These are phyloP conservation scores for Cadophora malorum DNA, from an alignment of 2,329 filamentous ascomycete species.

Conservation along the genomic window DNA sequence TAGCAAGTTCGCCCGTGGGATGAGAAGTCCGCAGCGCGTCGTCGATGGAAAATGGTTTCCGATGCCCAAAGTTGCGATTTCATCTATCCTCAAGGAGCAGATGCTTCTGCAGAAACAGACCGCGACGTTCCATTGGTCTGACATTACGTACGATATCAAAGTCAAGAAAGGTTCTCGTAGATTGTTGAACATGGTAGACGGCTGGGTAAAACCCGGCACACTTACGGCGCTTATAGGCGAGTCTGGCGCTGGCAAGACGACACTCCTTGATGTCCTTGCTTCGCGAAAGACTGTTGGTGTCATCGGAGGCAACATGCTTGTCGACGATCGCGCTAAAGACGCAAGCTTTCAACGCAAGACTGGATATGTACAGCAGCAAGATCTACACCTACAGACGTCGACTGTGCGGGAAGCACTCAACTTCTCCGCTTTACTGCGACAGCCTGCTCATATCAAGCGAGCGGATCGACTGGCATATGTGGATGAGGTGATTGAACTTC, in stretches of 20 bases:
- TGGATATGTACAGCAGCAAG: slow-evolving; percentile 75
- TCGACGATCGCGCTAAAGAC: slow-evolving; percentile 71
- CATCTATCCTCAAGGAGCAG: slow-evolving; percentile 28
- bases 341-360: slow-evolving; percentile 89
- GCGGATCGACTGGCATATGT: slow-evolving; percentile 87
- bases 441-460: slow-evolving; percentile 74
- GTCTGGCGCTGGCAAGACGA: slow-evolving; percentile 86
- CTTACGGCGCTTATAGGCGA: slow-evolving; percentile 82
- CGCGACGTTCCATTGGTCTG: slow-evolving; percentile 59
- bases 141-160: slow-evolving; percentile 64
- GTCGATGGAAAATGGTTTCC: slow-evolving; percentile 28
- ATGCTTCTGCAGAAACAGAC: slow-evolving; percentile 49
- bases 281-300: slow-evolving; percentile 89
- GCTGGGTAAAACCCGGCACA: slow-evolving; percentile 93
- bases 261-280: slow-evolving; percentile 84
- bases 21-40: too few species aligned
- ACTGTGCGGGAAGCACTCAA: slow-evolving; percentile 88
- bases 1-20: slow-evolving; percentile 14
- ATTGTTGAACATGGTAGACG: slow-evolving; percentile 85
- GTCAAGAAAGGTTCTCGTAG: slow-evolving; percentile 78
- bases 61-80: slow-evolving; percentile 25
- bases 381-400: slow-evolving; percentile 82
- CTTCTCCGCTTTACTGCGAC: slow-evolving; percentile 85
- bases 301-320: slow-evolving; percentile 81
- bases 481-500: slow-evolving; percentile 85